phyloP scores from a whole-genome alignment of 2,329 filamentous ascomycete genomes.

The Fusarium sp. region DNA sequence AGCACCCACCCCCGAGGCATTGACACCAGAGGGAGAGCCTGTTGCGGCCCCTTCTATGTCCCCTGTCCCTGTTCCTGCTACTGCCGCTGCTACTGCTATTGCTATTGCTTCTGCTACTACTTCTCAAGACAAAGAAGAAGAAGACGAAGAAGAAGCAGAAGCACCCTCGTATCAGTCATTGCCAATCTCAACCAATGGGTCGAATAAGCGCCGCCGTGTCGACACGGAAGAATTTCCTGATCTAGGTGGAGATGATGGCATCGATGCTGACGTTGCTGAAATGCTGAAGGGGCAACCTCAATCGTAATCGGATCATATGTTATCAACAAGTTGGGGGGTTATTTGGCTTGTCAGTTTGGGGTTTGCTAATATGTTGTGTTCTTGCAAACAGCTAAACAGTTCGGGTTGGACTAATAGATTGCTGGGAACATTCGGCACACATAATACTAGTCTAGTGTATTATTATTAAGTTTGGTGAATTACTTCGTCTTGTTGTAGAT shows the following conservation, averaged over 20 bases:
- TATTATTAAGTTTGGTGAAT: not conserved
- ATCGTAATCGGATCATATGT: conserved; percentile 7
- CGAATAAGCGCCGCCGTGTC: conserved; percentile 65
- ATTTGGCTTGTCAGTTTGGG: not conserved
- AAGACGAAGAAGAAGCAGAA: conserved; percentile 56
- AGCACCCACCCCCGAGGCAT: conserved; percentile 27
- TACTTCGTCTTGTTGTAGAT: not conserved
- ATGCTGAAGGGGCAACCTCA: conserved; percentile 52
- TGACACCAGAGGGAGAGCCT: conserved; percentile 27
- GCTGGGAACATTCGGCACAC: not conserved
- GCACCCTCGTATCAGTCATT: conserved; percentile 60
- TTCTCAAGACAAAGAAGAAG: conserved; percentile 50
- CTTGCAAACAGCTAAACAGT: not conserved
- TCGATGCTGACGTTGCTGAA: conserved; percentile 65
- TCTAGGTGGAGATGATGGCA: conserved; percentile 62
- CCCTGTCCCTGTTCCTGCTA: conserved; percentile 24
- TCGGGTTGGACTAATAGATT: not conserved
- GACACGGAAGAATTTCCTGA: conserved; percentile 63
- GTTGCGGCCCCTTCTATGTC: conserved; percentile 33
- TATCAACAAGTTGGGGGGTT: not conserved
- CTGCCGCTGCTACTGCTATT: no score
- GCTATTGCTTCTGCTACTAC: not conserved
- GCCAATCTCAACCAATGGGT: conserved; percentile 59
- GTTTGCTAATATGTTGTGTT: not conserved
- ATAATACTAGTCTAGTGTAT: not conserved